Evolutionary conservation across 495 filamentous ascomycete species (phyloP).

Genomic region (Penicillium angulare): DNA sequence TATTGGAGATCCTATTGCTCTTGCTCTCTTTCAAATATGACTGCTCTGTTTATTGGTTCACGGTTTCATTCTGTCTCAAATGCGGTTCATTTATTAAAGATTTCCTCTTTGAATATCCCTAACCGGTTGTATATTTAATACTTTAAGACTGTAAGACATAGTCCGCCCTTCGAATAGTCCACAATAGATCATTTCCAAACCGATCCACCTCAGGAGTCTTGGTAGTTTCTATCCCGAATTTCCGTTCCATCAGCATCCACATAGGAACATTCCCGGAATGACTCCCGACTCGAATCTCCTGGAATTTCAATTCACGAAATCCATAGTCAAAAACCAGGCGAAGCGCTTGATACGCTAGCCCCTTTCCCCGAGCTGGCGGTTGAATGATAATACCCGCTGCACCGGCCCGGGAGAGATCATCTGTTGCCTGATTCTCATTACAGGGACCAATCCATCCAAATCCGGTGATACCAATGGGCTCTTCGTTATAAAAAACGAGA

Average conservation of each 20-base stretch:
- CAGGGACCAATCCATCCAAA: slow-evolving; percentile 8
- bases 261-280: slow-evolving; percentile 5
- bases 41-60: no score
- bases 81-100: no score
- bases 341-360: slow-evolving; percentile 1
- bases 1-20: no score
- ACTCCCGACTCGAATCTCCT: slow-evolving; percentile 1
- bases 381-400: slow-evolving; percentile 2
- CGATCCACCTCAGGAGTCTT: not conserved
- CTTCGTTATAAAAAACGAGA: not conserved
- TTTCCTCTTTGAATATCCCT: no score
- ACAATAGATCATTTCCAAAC: slow-evolving; percentile 10
- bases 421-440: not conserved
- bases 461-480: slow-evolving; percentile 4
- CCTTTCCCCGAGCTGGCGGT: not conserved
- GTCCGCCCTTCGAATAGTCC: not conserved
- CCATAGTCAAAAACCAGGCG: slow-evolving; percentile 5
- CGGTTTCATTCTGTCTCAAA: no score
- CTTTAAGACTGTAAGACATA: not conserved
- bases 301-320: not conserved
- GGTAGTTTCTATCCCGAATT: not conserved
- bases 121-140: not conserved
- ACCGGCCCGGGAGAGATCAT: not conserved
- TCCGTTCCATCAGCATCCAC: slow-evolving; percentile 7
- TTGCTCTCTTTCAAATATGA: no score